Conservation (phyloP, 202 grass and related monocot species). For the Sporobolus alterniflorus region DNA sequence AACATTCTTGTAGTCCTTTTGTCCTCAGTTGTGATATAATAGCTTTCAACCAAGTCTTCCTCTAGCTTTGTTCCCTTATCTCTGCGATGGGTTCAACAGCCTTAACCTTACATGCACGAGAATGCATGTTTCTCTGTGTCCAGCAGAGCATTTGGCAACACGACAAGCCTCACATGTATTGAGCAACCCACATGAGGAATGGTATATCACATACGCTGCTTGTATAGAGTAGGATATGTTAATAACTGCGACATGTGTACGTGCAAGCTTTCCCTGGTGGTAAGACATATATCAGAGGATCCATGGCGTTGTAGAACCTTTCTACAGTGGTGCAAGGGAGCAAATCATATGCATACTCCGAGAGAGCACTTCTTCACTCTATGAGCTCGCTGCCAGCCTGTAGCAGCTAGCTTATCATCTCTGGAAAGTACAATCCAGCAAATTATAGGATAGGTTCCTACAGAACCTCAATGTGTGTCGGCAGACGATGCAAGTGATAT, state of each 20-base stretch:
- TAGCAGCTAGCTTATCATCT: neutral
- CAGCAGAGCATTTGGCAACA: conserved; percentile 10
- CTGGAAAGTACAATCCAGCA: conserved; percentile 2
- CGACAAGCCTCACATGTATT: conserved; percentile 6
- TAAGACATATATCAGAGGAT: neutral
- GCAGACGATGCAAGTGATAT: conserved; percentile 4
- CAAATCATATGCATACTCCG: neutral
- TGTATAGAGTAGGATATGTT: neutral
- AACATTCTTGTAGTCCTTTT: conserved; percentile 34
- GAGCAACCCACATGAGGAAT: neutral
- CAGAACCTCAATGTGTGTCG: neutral
- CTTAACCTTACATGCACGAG: conserved; percentile 14
- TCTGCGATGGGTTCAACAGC: neutral
- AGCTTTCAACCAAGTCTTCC: neutral
- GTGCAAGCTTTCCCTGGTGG: neutral
- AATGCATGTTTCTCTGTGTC: neutral
- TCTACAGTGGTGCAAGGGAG: neutral
- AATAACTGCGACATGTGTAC: conserved; percentile 13
- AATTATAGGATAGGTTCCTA: neutral
- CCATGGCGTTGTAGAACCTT: neutral
- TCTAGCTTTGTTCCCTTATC: conserved; percentile 20
- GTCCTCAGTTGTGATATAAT: neutral
- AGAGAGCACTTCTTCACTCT: neutral
- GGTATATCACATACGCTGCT: no score
- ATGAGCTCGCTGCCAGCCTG: neutral